Evolutionary conservation across 2,329 filamentous ascomycete genomes (phyloP), one percentile per base, ranked within the genome.

Genomic region (Aspergillus candidus): DNA sequence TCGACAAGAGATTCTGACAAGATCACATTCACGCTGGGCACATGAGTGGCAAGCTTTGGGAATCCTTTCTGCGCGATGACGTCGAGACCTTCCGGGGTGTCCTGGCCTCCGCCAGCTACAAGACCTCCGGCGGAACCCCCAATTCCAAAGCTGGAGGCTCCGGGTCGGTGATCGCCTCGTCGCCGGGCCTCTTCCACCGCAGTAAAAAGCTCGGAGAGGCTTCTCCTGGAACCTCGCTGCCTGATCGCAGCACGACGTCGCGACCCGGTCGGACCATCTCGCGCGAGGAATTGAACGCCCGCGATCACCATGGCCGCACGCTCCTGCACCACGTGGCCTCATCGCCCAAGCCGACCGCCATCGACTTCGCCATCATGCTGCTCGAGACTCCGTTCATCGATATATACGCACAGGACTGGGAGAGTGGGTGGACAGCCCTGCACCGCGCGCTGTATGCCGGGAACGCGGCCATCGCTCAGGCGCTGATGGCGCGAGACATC

Each of bases 41-140:
- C 82, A 93, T 97, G 91, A 97, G 88, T 84, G 85, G 89, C 75
- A 80, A 86, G 80, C 82, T 98, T 69, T 96, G 91, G 91, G 90
- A 89, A 79, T 88, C 81, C 68, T 97, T 91, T 69, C 85, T 94
- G 76, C 86, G 96, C 82, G 87, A 96, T 79, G 89, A 98, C 82
- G 86, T 95, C 82, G 90, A 94, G 68, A 82, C 75, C 65, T 97
- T 98, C 79, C 85, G 86, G 73, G 85, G 84, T 74, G 80, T 94
- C 65, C 79, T 98, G 78, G 83, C 83, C 63, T 81, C 80, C 67
- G 77, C 84, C 70, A 75, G 77, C 63, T 77, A 71, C 76, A 72
- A 63, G 38, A 59, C 52, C 40, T 50, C 51, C 35, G 58, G 56
- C 51, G 56, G 54, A 31, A 44, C 50, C 17, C 42, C 57, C 34